Base-by-base conservation (phyloP, 805 yeast genomes). In the Kuraishia piskuri region DNA sequence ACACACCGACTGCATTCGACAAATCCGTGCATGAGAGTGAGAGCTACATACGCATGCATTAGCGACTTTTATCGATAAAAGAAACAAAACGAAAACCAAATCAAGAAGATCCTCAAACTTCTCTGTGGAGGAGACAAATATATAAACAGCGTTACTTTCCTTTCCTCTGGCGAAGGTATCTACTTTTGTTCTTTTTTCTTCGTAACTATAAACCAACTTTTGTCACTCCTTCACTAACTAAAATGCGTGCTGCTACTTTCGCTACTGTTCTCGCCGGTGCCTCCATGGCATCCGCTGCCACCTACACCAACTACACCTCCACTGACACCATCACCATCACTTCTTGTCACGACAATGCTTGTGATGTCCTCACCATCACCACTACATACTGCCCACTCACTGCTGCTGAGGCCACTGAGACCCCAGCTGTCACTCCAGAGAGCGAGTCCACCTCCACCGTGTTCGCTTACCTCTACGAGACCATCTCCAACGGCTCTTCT, bases 281-380 rank as follows among this genome's bases (percentile, higher is more conserved):
- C 46, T 22, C 46, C 45, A 44, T 36, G 22, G 46, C 51, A 8
- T 49, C 51, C 20, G 51, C 23, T 45, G 23, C 51, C 22, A 44
- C 51, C 51, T 36, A 49, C 51, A 25, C 37, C 51, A 31, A 49
- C 51, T 19, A 21, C 45, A 49, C 51, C 51, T 49, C 51, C 19
- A 49, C 51, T 22, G 51, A 49, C 19, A 54, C 57, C 36, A 44
- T 51, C 50, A 66, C 71, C 57, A 59, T 68, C 60, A 68, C 73
- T 51, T 63, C 68, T 44, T 70, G 74, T 59, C 59, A 58, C 50
- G 63, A 60, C 22, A 58, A 64, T 60, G 57, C 57, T 24, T 70
- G 75, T 60, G 70, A 69, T 58, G 64, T 54, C 19, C 52, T 58
- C 19, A 61, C 63, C 20, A 3, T 51, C 44, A 36, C 55, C 36